Conservation (phyloP, 2,329 filamentous ascomycete genomes). For the Nemania bipapillata region DNA sequence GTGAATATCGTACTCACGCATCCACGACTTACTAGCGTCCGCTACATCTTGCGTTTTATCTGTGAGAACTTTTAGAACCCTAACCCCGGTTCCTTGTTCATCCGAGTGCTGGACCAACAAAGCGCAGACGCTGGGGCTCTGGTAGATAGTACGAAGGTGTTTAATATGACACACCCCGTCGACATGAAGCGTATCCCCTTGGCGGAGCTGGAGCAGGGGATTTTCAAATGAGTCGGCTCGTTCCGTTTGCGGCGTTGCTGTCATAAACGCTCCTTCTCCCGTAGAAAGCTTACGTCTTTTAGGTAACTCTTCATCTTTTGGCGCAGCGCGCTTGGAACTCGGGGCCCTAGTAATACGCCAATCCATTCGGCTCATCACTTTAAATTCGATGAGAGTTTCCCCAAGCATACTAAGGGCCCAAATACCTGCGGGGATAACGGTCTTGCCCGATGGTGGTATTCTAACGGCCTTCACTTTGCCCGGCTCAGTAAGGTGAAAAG, state of each 20-base stretch:
- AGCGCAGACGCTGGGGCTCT: background rate
- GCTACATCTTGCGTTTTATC: no score
- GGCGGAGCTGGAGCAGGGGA: background rate
- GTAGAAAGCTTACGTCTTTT: background rate
- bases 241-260: background rate
- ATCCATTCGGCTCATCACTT: constrained; percentile 3
- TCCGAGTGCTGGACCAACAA: background rate
- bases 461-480: background rate
- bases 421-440: background rate
- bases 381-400: background rate
- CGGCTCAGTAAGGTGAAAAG: background rate
- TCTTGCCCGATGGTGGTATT: background rate
- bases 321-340: background rate
- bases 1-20: background rate
- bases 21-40: background rate
- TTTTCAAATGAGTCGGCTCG: background rate
- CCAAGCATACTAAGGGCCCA: background rate
- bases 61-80: background rate
- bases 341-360: background rate
- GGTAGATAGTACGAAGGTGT: background rate
- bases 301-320: background rate
- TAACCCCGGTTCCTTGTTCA: background rate
- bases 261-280: background rate
- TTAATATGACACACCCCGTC: background rate
- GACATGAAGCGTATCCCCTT: background rate